Evolutionary conservation across 257 asterid genomes (phyloP), one percentile per base, ranked within the genome.

Genomic region (Solanum boliviense): DNA sequence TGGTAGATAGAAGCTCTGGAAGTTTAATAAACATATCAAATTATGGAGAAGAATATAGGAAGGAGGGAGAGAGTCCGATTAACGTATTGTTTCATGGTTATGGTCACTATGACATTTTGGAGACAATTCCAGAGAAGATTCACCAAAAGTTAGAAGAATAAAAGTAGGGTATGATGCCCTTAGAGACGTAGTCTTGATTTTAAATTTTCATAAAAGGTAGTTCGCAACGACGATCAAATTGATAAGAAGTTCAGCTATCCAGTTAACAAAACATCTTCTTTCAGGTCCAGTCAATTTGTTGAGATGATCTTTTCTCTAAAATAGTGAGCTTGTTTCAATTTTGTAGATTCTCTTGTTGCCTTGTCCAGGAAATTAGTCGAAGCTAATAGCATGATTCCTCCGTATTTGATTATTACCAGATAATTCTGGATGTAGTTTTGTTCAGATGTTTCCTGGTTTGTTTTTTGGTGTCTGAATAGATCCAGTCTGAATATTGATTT

Each of bases 71-170:
- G 18, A 88, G 75, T 56, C 89, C 93, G 3, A 96, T 96, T 31
- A 91, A 92, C 85, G 93, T 95, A 85, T 88, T 96, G 88, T 96
- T 94, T 87, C 96, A 96, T 89, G 97, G 97, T 4, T 96, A 96
- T 91, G 99, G 99, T 31, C 99, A 96, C 76, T 96, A 96, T 83
- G 99, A 96, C 71, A 93, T 95, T n/a, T 74, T 96, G 84, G 97
- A 95, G 86, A 73, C 90, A 13, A 68, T 90, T 70, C 60, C 92
- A 32, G 87, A 86, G n/a, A 84, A 86, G 65, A 62, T 34, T 85
- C 75, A 29, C 71, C 87, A 85, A 84, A 86, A 86, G 82, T 87
- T 89, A 83, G 87, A 90, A 75, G 86, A 85, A 25, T 88, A 88
- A 84, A 86, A 73, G 83, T 71, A 62, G 58, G 85, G 52, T 87